These are phyloP conservation scores for Cyclocybe aegerita DNA, from an alignment of 768 basidiomycete species.

Conservation along the genomic window DNA sequence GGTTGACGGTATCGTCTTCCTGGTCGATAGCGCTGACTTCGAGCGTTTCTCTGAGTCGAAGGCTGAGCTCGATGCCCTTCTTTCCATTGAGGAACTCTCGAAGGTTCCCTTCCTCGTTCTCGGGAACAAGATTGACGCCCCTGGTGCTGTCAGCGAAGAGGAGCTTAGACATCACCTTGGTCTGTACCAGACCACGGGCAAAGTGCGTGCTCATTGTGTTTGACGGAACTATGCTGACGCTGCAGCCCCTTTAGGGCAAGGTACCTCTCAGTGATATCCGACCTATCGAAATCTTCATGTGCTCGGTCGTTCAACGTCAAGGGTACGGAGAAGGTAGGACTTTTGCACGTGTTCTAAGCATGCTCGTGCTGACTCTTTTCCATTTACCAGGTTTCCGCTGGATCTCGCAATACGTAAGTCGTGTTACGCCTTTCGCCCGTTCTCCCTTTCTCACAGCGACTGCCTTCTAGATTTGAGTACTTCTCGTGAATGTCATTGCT, in stretches of 20 bases:
- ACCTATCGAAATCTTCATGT: slow-evolving; percentile 99
- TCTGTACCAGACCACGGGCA: slow-evolving; percentile 98
- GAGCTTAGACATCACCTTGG: slow-evolving; percentile 95
- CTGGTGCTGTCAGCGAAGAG: slow-evolving; percentile 96
- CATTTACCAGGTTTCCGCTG: slow-evolving; percentile 79
- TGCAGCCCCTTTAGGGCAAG: slow-evolving; percentile 68
- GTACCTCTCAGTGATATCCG: slow-evolving; percentile 95
- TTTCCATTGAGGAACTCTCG: slow-evolving; percentile 91
- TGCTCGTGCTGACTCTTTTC: slow-evolving; percentile 2
- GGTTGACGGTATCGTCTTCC: slow-evolving; percentile 97
- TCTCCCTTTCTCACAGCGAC: slow-evolving; percentile 2
- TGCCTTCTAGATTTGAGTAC: slow-evolving; percentile 35
- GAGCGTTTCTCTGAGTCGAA: slow-evolving; percentile 97
- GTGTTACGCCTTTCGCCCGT: background rate
- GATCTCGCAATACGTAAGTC: slow-evolving; percentile 93
- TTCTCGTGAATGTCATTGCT: no score
- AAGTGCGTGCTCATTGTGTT: slow-evolving; percentile 52
- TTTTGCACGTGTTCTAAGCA: background rate
- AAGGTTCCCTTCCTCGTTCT: slow-evolving; percentile 98
- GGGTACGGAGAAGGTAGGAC: slow-evolving; percentile 91
- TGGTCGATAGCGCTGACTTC: slow-evolving; percentile 95
- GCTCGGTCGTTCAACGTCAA: slow-evolving; percentile 98
- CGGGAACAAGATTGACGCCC: slow-evolving; percentile 99
- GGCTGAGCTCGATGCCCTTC: slow-evolving; percentile 93
- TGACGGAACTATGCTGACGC: background rate